phyloP scores from a whole-genome alignment of 2,329 filamentous ascomycete genomes.

The Epichloe coenophiala region DNA sequence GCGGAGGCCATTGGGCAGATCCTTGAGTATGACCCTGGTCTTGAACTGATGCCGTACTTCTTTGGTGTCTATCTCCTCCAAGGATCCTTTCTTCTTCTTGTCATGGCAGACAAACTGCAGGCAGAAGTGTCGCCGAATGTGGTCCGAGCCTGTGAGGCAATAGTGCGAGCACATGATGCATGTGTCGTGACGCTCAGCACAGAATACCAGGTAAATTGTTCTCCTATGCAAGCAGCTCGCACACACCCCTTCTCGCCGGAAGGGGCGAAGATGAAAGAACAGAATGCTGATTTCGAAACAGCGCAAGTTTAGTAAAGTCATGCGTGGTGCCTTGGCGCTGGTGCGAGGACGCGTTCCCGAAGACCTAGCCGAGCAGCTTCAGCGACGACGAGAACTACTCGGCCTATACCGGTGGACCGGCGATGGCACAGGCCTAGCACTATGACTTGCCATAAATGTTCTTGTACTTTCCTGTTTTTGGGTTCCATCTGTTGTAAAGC shows the following conservation, averaged over 20 bases:
- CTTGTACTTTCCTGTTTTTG: too few relatives aligned
- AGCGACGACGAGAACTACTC: constrained; percentile 70
- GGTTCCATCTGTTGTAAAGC: background rate
- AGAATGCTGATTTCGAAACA: constrained; percentile 21
- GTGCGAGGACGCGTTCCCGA: constrained; percentile 73
- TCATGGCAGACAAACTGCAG: constrained; percentile 84
- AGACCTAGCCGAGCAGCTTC: constrained; percentile 74
- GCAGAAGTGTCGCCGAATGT: constrained; percentile 72
- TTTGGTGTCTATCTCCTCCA: constrained; percentile 89
- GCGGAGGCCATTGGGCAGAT: constrained; percentile 81
- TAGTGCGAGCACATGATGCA: constrained; percentile 82
- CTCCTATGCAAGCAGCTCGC: background rate
- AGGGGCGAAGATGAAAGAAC: background rate
- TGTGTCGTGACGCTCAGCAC: constrained; percentile 91
- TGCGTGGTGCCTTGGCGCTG: constrained; percentile 85
- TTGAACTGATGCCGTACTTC: constrained; percentile 96
- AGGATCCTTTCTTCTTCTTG: constrained; percentile 72
- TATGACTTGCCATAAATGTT: constrained; percentile 32
- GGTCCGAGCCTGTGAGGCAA: constrained; percentile 80
- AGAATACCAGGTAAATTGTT: constrained; percentile 66
- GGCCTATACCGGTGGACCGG: constrained; percentile 84
- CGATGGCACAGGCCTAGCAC: constrained; percentile 74
- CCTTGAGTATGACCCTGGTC: constrained; percentile 76
- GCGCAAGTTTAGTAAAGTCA: constrained; percentile 91
- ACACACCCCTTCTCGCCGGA: background rate